Percentiles rank a stretch among this genome's conserved stretches.
phyloP scores from a whole-genome alignment of 495 filamentous ascomycete genomes.

The Daldinia concentrica region DNA sequence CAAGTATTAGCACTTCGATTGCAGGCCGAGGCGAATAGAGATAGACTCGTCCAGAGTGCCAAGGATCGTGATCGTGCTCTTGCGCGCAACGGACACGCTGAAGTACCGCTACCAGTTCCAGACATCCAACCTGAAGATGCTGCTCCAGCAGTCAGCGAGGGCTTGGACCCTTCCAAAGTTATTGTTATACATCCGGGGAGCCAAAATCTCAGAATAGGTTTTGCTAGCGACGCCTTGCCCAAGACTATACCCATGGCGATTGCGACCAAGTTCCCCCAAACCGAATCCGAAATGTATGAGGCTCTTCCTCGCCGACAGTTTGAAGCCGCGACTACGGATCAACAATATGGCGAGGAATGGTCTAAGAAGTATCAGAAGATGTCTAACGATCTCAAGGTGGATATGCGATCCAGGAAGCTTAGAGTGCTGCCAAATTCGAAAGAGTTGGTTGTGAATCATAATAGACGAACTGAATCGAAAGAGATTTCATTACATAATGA shows the following conservation, averaged over 20 bases:
- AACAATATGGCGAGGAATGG: constrained; percentile 91
- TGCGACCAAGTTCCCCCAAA: constrained; percentile 75
- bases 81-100: constrained; percentile 73
- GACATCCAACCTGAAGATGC: constrained; percentile 68
- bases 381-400: constrained; percentile 84
- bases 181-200: constrained; percentile 98
- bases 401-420: constrained; percentile 91
- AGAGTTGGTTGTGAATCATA: constrained; percentile 92
- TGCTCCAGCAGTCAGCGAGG: constrained; percentile 65
- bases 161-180: constrained; percentile 81
- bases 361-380: constrained; percentile 78
- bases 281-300: constrained; percentile 85
- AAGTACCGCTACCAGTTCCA: constrained; percentile 63
- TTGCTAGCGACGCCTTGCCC: constrained; percentile 92
- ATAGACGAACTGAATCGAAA: constrained; percentile 80
- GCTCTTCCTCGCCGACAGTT: constrained; percentile 90
- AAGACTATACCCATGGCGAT: constrained; percentile 95
- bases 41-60: constrained; percentile 80
- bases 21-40: constrained; percentile 82
- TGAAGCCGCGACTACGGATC: constrained; percentile 70
- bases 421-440: constrained; percentile 95
- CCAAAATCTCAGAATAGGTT: constrained; percentile 91
- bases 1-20: constrained; percentile 89
- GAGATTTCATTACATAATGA: constrained; percentile 94
- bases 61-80: constrained; percentile 87